These are phyloP conservation scores for Hippophae gyantsensis DNA, from an alignment of 306 rosid species.

Conservation along the genomic window DNA sequence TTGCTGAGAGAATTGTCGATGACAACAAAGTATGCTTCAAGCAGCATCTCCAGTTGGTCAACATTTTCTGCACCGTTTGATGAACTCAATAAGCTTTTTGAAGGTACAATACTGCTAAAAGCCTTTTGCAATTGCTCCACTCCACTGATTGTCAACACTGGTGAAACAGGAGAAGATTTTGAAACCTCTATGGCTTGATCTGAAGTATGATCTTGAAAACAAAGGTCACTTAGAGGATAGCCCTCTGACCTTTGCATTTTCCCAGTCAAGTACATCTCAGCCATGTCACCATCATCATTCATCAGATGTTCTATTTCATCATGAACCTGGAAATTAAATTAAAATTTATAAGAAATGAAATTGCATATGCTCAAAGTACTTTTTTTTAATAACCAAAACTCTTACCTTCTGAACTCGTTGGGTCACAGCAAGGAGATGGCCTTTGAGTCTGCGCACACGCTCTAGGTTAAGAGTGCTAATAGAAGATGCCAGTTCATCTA, in stretches of 20 bases:
- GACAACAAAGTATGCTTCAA: conserved; percentile 42
- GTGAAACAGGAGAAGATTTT: conserved; percentile 78
- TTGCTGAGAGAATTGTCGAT: conserved; percentile 38
- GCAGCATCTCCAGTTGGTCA: conserved; percentile 50
- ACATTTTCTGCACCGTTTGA: conserved; percentile 56
- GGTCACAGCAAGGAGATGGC: conserved; percentile 85
- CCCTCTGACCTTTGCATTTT: conserved; percentile 35
- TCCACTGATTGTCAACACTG: conserved; percentile 43
- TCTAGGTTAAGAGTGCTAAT: conserved; percentile 80
- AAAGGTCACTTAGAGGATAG: conserved; percentile 34
- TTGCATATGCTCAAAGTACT: conserved; percentile 2
- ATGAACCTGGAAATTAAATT: conserved; percentile 35
- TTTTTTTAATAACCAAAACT: neutral
- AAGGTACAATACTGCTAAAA: conserved; percentile 48
- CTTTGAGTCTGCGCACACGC: conserved; percentile 89
- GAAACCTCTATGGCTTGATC: conserved; percentile 28
- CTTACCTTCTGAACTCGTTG: conserved; percentile 93
- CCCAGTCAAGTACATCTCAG: conserved; percentile 44
- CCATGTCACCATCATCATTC: conserved; percentile 50
- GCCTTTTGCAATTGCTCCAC: conserved; percentile 60
- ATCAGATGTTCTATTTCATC: conserved; percentile 45
- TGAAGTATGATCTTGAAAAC: conserved; percentile 24
- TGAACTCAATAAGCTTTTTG: conserved; percentile 53
- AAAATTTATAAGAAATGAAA: conserved; percentile 10
- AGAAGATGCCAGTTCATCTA: conserved; percentile 73